Evolutionary conservation across 2,329 filamentous ascomycete species (phyloP).

Genomic region (Arthrobotrys pseudoclavata): DNA sequence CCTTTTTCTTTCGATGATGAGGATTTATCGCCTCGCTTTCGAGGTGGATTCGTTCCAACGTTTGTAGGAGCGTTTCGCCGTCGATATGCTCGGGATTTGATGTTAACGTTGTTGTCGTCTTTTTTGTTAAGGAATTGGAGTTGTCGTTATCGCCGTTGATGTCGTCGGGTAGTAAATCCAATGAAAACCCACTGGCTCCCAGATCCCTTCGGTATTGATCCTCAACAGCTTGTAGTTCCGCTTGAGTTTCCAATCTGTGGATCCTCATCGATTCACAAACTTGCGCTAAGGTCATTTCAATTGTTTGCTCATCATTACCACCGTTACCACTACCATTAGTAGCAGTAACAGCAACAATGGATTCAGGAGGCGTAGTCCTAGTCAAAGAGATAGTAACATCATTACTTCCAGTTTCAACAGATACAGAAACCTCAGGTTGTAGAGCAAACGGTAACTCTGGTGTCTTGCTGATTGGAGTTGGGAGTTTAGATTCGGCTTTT

Average conservation of each 20-base stretch:
- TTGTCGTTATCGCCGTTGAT: not conserved
- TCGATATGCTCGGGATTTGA: not conserved
- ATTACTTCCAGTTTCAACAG: not conserved
- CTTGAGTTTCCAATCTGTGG: slow-evolving; percentile 29
- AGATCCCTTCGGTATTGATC: slow-evolving; percentile 38
- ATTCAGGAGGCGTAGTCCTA: not conserved
- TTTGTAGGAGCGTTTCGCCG: slow-evolving; percentile 4
- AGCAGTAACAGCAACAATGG: not conserved
- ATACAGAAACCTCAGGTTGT: slow-evolving; percentile 12
- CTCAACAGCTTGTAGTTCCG: slow-evolving; percentile 35
- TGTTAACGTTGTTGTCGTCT: not conserved
- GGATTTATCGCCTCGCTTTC: slow-evolving; percentile 22
- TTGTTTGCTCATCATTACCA: not conserved
- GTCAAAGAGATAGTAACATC: not conserved
- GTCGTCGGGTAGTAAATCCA: slow-evolving; percentile 6
- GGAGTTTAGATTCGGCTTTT: not conserved
- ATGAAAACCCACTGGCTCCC: slow-evolving; percentile 21
- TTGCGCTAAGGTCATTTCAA: slow-evolving; percentile 9
- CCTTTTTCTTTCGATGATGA: not conserved
- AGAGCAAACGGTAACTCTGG: slow-evolving; percentile 20
- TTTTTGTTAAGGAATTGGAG: not conserved
- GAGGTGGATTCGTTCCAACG: slow-evolving; percentile 30
- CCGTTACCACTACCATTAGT: not conserved
- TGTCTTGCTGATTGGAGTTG: not conserved
- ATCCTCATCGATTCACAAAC: slow-evolving; percentile 29